Evolutionary conservation across 2,329 filamentous ascomycete species (phyloP).

Genomic region (Colletotrichum eremochloae): DNA sequence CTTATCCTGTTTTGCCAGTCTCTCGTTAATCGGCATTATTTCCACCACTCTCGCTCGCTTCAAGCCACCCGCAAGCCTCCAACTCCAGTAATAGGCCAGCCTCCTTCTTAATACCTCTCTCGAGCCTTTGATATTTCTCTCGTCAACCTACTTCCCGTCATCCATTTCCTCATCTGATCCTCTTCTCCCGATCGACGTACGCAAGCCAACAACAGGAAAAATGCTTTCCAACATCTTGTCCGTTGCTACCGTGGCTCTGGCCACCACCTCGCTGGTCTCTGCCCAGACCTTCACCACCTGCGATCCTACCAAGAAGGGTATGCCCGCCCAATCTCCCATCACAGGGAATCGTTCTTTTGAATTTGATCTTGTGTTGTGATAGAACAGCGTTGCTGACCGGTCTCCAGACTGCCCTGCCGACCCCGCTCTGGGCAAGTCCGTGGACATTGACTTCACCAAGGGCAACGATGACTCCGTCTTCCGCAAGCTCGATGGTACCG

Average conservation of each 20-base stretch:
- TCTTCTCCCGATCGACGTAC: neutral
- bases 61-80: constrained; percentile 30
- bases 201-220: constrained; percentile 4
- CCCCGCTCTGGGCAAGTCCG: constrained; percentile 77
- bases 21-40: constrained; percentile 41
- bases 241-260: constrained; percentile 61
- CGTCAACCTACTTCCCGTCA: constrained; percentile 9
- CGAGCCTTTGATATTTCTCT: constrained; percentile 26
- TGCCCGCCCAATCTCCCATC: constrained; percentile 35
- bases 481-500: constrained; percentile 61
- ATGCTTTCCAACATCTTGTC: constrained; percentile 57
- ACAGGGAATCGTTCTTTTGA: neutral
- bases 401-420: constrained; percentile 75
- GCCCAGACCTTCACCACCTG: constrained; percentile 71
- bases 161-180: neutral
- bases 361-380: neutral
- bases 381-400: constrained; percentile 44
- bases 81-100: constrained; percentile 22
- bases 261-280: constrained; percentile 62
- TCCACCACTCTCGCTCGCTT: constrained; percentile 32
- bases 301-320: constrained; percentile 67
- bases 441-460: constrained; percentile 82
- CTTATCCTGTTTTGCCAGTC: constrained; percentile 35
- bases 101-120: constrained; percentile 28
- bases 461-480: constrained; percentile 73